phyloP scores from a whole-genome alignment of 495 filamentous ascomycete genomes.

The Penicillium daleae region DNA sequence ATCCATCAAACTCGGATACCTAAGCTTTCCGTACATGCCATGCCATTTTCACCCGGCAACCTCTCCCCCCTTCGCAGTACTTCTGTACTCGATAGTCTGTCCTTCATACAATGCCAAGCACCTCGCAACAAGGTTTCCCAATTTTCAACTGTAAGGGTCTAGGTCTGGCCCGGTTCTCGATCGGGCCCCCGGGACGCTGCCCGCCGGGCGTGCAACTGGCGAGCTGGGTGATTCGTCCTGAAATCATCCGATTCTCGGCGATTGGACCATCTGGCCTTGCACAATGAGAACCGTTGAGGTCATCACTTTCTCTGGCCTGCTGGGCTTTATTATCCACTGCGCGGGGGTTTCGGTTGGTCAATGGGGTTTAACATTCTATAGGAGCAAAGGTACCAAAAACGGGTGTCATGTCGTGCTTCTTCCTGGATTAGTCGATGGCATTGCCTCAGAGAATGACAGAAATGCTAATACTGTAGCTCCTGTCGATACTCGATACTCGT shows the following conservation, averaged over 20 bases:
- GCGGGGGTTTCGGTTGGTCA: conserved; percentile 1
- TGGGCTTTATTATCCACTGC: conserved; percentile 9
- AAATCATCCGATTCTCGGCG: conserved; percentile 29
- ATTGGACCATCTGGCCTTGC: conserved; percentile 10
- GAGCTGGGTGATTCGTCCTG: conserved; percentile 20
- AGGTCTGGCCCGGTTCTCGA: conserved; percentile 23
- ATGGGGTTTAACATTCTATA: no score
- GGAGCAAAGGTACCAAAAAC: neutral
- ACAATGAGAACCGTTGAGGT: conserved; percentile 11
- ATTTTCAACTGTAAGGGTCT: conserved; percentile 3
- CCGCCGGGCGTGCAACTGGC: conserved; percentile 23
- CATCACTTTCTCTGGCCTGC: conserved; percentile 7
- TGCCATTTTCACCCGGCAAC: neutral
- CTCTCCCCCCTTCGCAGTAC: neutral
- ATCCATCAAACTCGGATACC: neutral
- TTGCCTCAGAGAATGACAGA: neutral
- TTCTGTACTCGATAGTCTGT: neutral
- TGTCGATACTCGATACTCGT: neutral
- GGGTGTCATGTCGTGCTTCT: neutral
- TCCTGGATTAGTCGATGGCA: neutral
- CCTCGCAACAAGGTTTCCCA: conserved; percentile 1
- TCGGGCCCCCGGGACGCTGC: conserved; percentile 15
- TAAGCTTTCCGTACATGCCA: neutral
- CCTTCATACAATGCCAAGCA: neutral
- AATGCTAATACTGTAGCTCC: neutral